phyloP scores from a whole-genome alignment of 2,329 filamentous ascomycete species.

The Arthrinium phaeospermum region DNA sequence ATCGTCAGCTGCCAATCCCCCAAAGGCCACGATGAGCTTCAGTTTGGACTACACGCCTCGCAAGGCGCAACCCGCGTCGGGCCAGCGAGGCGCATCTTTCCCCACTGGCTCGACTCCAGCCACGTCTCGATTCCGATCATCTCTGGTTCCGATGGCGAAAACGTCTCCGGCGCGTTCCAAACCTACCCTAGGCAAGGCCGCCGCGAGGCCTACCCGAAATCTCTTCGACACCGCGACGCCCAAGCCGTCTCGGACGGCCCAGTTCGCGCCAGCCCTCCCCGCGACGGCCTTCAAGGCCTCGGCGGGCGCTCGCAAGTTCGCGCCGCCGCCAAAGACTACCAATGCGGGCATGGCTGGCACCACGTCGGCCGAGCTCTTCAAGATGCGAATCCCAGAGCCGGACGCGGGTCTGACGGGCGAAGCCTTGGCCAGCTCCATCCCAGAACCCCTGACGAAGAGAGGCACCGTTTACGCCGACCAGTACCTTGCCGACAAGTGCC shows the following conservation, averaged over 20 bases:
- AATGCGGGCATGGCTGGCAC: constrained; percentile 57
- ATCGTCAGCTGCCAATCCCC: constrained; percentile 20
- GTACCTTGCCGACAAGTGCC: constrained; percentile 62
- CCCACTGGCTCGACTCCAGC: constrained; percentile 32
- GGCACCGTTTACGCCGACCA: constrained; percentile 66
- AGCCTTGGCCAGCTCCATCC: constrained; percentile 57
- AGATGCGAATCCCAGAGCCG: constrained; percentile 64
- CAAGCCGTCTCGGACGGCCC: constrained; percentile 32
- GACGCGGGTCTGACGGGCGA: constrained; percentile 63
- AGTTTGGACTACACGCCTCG: constrained; percentile 30
- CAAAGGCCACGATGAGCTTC: constrained; percentile 33
- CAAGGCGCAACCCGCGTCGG: constrained; percentile 36
- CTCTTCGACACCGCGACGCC: constrained; percentile 39
- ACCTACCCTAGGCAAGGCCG: constrained; percentile 30
- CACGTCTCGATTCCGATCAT: constrained; percentile 39
- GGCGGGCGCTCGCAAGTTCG: constrained; percentile 36
- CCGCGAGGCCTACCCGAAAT: constrained; percentile 34
- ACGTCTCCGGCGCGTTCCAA: constrained; percentile 33
- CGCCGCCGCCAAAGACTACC: constrained; percentile 44
- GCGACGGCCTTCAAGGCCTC: constrained; percentile 31
- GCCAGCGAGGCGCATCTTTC: constrained; percentile 38
- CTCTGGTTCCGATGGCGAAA: constrained; percentile 38
- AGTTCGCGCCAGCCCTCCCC: constrained; percentile 38
- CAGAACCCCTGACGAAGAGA: constrained; percentile 55
- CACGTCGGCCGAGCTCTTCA: constrained; percentile 58